Evolutionary conservation across 1,284 basidiomycete genomes (phyloP), one percentile per base, ranked within the genome.

Genomic region (Amylostereum chailletii): DNA sequence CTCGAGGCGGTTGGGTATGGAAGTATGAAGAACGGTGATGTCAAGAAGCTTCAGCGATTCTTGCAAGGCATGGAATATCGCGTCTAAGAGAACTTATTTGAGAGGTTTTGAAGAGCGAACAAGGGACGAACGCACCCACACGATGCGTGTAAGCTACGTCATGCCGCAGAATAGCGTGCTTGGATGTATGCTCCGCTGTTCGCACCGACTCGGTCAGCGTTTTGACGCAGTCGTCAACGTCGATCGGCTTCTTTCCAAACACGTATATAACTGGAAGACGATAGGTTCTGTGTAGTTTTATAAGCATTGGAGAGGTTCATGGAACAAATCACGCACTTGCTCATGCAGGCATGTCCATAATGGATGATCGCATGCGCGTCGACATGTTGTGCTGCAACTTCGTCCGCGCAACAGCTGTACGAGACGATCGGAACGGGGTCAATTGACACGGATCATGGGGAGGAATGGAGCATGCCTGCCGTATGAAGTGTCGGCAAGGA

Each of bases 331-430:
- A 71, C 87, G 53, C 55, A 90, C 89, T 81, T 78, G 64, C 86
- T 94, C 71, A 99, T 78, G 66, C 96, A 99, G 0, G 95, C 94
- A 69, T 97, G 91, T 1, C 96, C 95, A 61, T 96, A 98, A 63
- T 99, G 95, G 4, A 99, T 85, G 53, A 98, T 76, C 6, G 87
- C 79, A 60, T 98, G 90, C 0, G 94, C 93, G 55, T 94, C 83
- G 40, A 95, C 85, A 63, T 99, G 96, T 55, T 94, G 85, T 4
- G 95, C 94, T 5, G 93, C 90, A 3, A 99, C 87, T 60, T 98
- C 90, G 63, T 99, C 96, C 3, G 96, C 93, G 62, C 95, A 99
- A 63, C 95, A 99, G 60, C 93, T 96, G 46, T 27, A 49, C 45
- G 29, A 40, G 9, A 2, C 57, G 46, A 19, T 19, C 19, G 19